Base-by-base conservation (phyloP, 768 basidiomycete genomes). In the Megacollybia marginata region DNA sequence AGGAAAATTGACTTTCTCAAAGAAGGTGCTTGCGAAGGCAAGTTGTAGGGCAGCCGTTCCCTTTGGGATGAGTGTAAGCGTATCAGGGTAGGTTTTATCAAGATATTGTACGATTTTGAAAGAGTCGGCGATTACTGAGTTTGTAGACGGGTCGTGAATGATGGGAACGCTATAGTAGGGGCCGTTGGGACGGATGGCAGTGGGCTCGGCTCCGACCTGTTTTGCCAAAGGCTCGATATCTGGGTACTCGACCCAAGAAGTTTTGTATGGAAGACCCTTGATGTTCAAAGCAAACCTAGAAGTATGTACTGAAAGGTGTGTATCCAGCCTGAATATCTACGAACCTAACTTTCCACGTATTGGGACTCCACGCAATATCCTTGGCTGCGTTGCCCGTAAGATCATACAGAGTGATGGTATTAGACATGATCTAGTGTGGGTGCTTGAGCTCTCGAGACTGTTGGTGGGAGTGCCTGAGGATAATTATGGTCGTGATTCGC, bases 241-340 rank as follows among this genome's bases (percentile, higher is more conserved):
- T 4, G 75, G 73, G 51, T 64, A 75, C 51, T 78, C 78, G 44
- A 78, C 59, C 75, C 76, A 78, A 47, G 65, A 65, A 1, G 75
- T 77, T 28, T 28, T 28, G 6, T 28, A 28, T 2, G 23, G 23
- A 28, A 28, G 23, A 3, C 23, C 23, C 6, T 52, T 62, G 66
- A 60, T 70, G 54, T 69, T 69, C 15, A 71, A 52, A 1, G 56
- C 54, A 20, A 62, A 28, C 23, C 23, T 28, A 28, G 23, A 28
- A 28, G 23, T 28, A 28, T 6, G 23, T 28, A 28, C 6, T 28
- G 23, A 28, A 28, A 28, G 23, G 23, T 6, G 23, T 28, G 2
- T 3, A 28, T 28, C 23, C 23, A 6, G 23, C 2, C 23, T 28
- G 23, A 28, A 28, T 28, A 28, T 6, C 23, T 2, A 28, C 23